Conservation (phyloP, 305 asterid species). For the Fraxinus floribunda region DNA sequence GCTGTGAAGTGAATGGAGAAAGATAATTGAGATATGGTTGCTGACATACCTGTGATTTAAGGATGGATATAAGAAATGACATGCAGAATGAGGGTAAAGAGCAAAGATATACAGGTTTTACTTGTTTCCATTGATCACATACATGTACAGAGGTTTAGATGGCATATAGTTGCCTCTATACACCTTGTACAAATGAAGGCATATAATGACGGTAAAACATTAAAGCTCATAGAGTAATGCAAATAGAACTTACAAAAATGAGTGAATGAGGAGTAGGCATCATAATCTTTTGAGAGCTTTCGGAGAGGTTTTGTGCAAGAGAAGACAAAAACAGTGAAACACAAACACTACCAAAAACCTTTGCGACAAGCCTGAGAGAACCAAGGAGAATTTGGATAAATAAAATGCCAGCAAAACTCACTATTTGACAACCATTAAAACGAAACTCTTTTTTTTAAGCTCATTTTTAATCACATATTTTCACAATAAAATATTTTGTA, state of each 20-base stretch:
- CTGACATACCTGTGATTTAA: too few species aligned
- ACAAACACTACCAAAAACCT: background rate
- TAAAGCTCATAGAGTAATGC: background rate
- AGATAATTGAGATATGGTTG: too few species aligned
- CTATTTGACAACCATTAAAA: too few species aligned
- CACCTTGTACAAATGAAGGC: conserved; percentile 16
- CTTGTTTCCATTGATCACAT: too few species aligned
- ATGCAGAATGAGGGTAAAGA: too few species aligned
- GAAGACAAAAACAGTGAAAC: background rate
- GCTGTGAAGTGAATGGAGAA: too few species aligned
- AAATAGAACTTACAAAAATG: background rate
- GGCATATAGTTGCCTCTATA: background rate
- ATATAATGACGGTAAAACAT: background rate
- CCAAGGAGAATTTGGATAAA: background rate
- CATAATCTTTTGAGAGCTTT: background rate
- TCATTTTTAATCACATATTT: too few species aligned
- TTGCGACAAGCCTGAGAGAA: background rate
- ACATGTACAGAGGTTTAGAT: too few species aligned
- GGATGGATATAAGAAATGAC: too few species aligned
- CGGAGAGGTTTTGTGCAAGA: background rate
- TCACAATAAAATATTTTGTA: too few species aligned
- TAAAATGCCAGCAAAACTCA: background rate
- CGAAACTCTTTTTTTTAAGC: too few species aligned
- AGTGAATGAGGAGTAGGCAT: background rate
- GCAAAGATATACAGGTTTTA: too few species aligned